phyloP scores from a whole-genome alignment of 257 asterid species.

The Nicotiana noctiflora region DNA sequence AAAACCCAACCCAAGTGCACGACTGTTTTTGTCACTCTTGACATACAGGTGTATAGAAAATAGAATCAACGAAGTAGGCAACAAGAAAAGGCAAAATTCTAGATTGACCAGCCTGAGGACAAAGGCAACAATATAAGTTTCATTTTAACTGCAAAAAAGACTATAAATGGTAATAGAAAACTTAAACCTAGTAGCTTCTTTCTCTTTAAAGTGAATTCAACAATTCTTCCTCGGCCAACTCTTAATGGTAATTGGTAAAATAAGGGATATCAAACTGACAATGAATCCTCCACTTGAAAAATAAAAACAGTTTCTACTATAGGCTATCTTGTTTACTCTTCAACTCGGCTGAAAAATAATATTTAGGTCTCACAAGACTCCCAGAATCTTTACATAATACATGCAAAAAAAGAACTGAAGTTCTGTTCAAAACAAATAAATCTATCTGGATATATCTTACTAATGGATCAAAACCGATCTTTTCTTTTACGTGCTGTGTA shows the following conservation, averaged over 20 bases:
- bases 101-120: too few species aligned
- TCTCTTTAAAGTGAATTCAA: too few species aligned
- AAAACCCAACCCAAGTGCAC: too few species aligned
- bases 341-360: neutral
- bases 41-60: too few species aligned
- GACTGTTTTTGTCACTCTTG: too few species aligned
- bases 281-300: neutral
- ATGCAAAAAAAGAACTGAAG: neutral
- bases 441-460: neutral
- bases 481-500: slow-evolving; percentile 90
- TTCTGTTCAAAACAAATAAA: neutral
- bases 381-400: neutral
- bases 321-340: neutral
- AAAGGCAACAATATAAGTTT: too few species aligned
- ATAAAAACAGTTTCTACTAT: neutral
- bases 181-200: too few species aligned
- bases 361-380: neutral
- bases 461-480: slow-evolving; percentile 46
- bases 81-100: too few species aligned
- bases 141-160: too few species aligned
- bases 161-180: too few species aligned
- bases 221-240: too few species aligned
- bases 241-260: neutral
- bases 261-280: neutral
- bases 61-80: too few species aligned